Evolutionary conservation across 352 stramenopile genomes (phyloP).

Genomic region (Pythium sp.): DNA sequence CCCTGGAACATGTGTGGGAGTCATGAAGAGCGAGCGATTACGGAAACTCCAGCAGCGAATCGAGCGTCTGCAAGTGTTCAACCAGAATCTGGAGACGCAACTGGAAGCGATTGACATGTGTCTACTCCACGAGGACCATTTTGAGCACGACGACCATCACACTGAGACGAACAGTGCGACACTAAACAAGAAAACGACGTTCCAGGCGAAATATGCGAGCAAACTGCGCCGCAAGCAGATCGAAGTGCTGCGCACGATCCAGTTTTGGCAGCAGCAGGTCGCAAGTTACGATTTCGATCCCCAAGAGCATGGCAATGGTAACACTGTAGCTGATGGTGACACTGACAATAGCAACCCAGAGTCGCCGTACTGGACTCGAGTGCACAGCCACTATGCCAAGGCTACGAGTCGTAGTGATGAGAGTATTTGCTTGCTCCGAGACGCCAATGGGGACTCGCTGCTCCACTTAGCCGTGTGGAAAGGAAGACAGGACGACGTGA

Average conservation of each 20-base stretch:
- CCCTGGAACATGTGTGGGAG: not conserved
- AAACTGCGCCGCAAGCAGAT: constrained; percentile 30
- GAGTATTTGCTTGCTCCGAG: not conserved
- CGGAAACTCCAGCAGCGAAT: constrained; percentile 28
- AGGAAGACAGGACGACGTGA: constrained; percentile 29
- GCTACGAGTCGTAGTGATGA: not conserved
- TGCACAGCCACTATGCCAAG: constrained; percentile 19
- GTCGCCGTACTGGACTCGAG: constrained; percentile 22
- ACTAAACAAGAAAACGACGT: not conserved
- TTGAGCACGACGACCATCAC: not conserved
- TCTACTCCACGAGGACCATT: constrained; percentile 28
- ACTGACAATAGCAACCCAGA: not conserved
- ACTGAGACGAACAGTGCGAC: constrained; percentile 3
- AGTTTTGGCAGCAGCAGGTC: constrained; percentile 31
- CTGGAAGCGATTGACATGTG: constrained; percentile 35
- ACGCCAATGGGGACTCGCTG: constrained; percentile 39
- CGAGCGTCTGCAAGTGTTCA: constrained; percentile 17
- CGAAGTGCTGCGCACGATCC: constrained; percentile 18
- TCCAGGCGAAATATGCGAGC: constrained; percentile 39
- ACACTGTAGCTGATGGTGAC: not conserved
- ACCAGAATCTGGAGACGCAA: constrained; percentile 23
- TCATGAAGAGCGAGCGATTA: constrained; percentile 17
- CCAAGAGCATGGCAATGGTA: not conserved
- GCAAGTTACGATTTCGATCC: constrained; percentile 1
- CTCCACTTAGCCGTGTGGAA: constrained; percentile 56